Evolutionary conservation across 352 stramenopile genomes (phyloP).

Genomic region (Pythium biforme): DNA sequence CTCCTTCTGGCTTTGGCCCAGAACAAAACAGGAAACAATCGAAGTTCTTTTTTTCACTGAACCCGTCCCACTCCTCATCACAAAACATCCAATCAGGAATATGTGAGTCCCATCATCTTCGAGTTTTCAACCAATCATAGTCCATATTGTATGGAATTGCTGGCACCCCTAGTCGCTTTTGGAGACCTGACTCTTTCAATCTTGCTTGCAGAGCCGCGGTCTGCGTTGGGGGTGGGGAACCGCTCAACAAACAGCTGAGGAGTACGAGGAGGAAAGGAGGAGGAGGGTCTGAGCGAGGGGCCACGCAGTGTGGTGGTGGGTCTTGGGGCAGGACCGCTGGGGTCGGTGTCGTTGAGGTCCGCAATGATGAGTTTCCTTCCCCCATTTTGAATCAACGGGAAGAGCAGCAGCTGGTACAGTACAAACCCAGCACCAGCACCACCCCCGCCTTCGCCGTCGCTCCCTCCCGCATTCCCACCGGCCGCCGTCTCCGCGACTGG

Average conservation of each 20-base stretch:
- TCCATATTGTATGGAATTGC: background rate
- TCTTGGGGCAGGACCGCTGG: background rate
- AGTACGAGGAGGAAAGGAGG: slow-evolving; percentile 1
- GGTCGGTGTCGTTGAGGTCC: background rate
- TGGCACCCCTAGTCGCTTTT: slow-evolving; percentile 16
- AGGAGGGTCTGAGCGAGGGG: background rate
- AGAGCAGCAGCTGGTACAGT: slow-evolving; percentile 17
- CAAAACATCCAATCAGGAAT: background rate
- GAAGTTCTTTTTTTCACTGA: slow-evolving; percentile 11
- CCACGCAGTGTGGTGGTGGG: background rate
- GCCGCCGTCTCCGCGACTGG: background rate
- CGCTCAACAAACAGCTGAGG: slow-evolving; percentile 11
- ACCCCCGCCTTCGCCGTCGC: background rate
- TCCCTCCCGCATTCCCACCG: slow-evolving; percentile 2
- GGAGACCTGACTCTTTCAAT: slow-evolving; percentile 24
- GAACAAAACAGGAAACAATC: slow-evolving; percentile 9
- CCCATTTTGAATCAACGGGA: slow-evolving; percentile 26
- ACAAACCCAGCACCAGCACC: background rate
- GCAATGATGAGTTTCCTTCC: slow-evolving; percentile 20
- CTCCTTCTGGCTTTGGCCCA: background rate
- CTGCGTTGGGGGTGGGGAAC: slow-evolving; percentile 20
- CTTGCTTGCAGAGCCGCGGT: slow-evolving; percentile 12
- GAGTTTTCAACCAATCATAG: slow-evolving; percentile 12
- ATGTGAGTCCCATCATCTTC: background rate
- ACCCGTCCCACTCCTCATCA: slow-evolving; percentile 3